These are phyloP conservation scores for Logfia minima DNA, from an alignment of 129 eudicot species.

Conservation along the genomic window DNA sequence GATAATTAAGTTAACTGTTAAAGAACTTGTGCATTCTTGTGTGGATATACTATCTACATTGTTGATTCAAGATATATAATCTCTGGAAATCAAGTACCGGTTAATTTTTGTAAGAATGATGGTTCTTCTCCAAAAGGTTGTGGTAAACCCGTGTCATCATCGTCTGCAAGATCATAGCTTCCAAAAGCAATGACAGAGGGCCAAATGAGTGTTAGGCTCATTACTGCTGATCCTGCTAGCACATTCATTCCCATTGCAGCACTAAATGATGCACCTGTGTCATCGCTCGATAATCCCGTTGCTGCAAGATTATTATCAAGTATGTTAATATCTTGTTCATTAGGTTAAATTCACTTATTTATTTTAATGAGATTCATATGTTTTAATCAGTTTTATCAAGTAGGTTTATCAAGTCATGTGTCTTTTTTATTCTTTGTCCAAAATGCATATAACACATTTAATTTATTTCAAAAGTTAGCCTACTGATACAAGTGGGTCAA, in stretches of 20 bases:
- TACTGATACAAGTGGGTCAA: background rate
- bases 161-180: conserved; percentile 52
- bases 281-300: conserved; percentile 24
- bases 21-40: background rate
- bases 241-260: conserved; percentile 63
- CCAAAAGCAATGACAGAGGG: conserved; percentile 52
- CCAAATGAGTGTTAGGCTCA: conserved; percentile 63
- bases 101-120: conserved; percentile 21
- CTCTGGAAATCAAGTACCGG: conserved; percentile 23
- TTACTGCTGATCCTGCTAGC: conserved; percentile 58
- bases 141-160: conserved; percentile 23
- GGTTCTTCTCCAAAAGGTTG: conserved; percentile 25
- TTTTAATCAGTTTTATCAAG: background rate
- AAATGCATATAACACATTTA: too few species aligned
- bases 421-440: too few species aligned
- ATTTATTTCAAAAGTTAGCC: background rate
- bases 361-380: background rate
- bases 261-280: conserved; percentile 37
- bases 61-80: conserved; percentile 10
- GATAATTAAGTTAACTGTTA: background rate
- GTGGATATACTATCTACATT: conserved; percentile 24
- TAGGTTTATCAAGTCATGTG: background rate
- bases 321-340: background rate
- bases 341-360: background rate
- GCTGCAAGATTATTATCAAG: background rate